Evolutionary conservation across 805 yeast species (phyloP), one percentile per base, ranked within the genome.

Genomic region (Teunomyces atbi): DNA sequence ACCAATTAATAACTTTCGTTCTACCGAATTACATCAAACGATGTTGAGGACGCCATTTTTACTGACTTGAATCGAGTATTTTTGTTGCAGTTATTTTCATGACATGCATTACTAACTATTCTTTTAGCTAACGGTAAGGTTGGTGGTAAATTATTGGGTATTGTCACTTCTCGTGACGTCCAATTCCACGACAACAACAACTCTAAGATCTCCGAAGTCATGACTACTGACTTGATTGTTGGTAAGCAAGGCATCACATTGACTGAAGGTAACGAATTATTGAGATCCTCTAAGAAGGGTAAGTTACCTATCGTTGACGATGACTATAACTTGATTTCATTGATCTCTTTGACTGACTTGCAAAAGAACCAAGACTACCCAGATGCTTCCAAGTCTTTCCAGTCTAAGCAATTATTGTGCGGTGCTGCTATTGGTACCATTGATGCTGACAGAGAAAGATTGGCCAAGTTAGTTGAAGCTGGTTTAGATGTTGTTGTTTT

Each of bases 341-440:
- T 94, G 76, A 77, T 94, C 56, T 89, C 97, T 34, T 86, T 96
- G 77, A 89, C 97, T 51, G 99, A 94, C 73, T 83, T 94, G 76
- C 95, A 89, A 79, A 94, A 94, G 81, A 94, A 94, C 76, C 85
- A 86, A 75, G 79, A 81, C 66, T 94, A 79, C 78, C 99, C 99
- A 60, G 77, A 83, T 55, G 99, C 99, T 46, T 90, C 97, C 55
- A 94, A 94, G 76, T 87, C 96, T 30, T 84, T 84, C 61, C 77
- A 83, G 58, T 88, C 98, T 45, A 94, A 94, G 79, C 99, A 94
- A 78, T 81, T 94, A 66, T 79, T 94, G 63, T 89, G 96, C 81
- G 99, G 98, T 80, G 99, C 99, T 60, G 95, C 99, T 54, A 83
- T 94, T 65, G 99, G 99, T 72, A 94, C 99, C 54, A 76, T 95